Base-by-base conservation (phyloP, 2,329 filamentous ascomycete genomes). In the Fusarium sacchari region DNA sequence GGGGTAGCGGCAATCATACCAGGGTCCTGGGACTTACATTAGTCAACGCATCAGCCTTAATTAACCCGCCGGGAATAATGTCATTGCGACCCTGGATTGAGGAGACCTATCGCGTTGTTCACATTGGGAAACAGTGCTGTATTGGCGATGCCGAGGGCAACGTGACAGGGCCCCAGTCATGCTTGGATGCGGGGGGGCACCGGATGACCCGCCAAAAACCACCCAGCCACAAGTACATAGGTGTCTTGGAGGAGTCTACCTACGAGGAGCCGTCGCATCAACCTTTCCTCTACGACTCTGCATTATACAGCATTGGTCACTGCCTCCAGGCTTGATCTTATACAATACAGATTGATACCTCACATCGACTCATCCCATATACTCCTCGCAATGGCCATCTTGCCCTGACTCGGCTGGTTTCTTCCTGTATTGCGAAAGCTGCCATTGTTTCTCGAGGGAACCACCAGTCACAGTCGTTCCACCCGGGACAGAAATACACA, bases 1-100 rank as follows among this genome's bases (percentile, higher is more conserved):
- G 57, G 61, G 61, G 62, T 46, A 62, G 46, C 36, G 46, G 58
- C 32, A 62, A 62, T 52, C 32, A 34, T 32, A 20, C 26, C 39
- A 39, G 39, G 57, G 26, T 40, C 37, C 20, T n/a, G 57, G 39
- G 24, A 7, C 17, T 53, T 39, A n/a, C n/a, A n/a, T n/a, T n/a
- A 62, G 46, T 26, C 6, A n/a, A 30, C n/a, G 7, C 32, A 44
- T 32, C 10, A 40, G 32, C 46, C 32, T 46, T 34, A 30, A n/a
- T 28, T 6, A n/a, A 26, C 22, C 44, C 18, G 4, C 39, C 39
- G 39, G 58, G 15, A 63, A 62, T 60, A 60, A 42, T 60, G 55
- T 12, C 60, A 60, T 30, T 15, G 2, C 24, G 28, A 9, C 6
- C 13, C 24, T 58, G 34, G 20, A 14, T 22, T 17, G 18, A 37